phyloP scores from a whole-genome alignment of 352 stramenopile species.

The Pelagophyceae sp. region DNA sequence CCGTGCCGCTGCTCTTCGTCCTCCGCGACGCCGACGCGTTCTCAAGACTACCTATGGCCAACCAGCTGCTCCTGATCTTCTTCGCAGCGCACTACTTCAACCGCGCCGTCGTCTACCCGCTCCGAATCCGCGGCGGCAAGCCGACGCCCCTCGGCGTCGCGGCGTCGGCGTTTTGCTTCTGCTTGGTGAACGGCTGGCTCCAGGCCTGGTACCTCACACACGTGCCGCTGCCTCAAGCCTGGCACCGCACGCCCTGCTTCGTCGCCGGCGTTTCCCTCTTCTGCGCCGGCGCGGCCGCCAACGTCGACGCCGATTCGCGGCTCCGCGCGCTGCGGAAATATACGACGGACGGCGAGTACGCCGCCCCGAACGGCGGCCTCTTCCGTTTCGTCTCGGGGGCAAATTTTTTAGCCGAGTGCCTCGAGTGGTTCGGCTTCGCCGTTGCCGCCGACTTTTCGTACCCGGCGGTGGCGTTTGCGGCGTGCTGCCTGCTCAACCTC shows the following conservation, averaged over 20 bases:
- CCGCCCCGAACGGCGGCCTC: conserved; percentile 50
- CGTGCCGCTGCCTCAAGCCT: not conserved
- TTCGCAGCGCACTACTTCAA: conserved; percentile 63
- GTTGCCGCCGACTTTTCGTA: conserved; percentile 42
- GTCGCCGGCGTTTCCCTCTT: conserved; percentile 40
- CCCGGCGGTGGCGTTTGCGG: conserved; percentile 41
- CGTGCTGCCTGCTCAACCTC: conserved; percentile 56
- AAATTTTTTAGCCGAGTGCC: conserved; percentile 64
- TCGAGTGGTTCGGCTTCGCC: conserved; percentile 65
- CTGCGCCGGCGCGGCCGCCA: conserved; percentile 41
- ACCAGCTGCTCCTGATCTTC: conserved; percentile 39
- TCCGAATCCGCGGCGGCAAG: conserved; percentile 46
- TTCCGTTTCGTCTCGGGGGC: conserved; percentile 57
- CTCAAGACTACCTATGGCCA: conserved; percentile 24
- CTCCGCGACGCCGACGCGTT: not conserved
- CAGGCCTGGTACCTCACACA: conserved; percentile 22
- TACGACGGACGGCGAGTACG: conserved; percentile 37
- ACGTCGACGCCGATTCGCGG: conserved; percentile 50
- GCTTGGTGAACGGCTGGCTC: conserved; percentile 47
- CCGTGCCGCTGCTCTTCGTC: conserved; percentile 25
- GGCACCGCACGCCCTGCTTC: conserved; percentile 26
- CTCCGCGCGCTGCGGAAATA: conserved; percentile 44
- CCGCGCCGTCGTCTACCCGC: conserved; percentile 56
- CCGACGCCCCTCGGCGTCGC: conserved; percentile 47
- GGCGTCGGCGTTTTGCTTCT: conserved; percentile 41